Evolutionary conservation across 2,329 filamentous ascomycete genomes (phyloP).

Genomic region (Cadophora malorum): DNA sequence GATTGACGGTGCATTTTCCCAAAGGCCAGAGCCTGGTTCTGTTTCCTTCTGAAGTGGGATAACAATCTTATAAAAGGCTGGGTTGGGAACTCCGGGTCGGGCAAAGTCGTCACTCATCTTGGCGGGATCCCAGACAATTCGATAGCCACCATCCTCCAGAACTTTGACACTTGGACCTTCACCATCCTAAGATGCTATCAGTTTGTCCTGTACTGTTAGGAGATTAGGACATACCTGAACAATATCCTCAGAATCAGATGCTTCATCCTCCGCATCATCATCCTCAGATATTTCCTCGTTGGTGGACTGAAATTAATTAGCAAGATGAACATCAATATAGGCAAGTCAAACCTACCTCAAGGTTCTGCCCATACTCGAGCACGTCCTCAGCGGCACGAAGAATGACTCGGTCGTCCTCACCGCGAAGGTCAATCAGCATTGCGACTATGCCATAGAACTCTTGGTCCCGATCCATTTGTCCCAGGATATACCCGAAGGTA

Average conservation of each 20-base stretch:
- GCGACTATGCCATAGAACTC: neutral
- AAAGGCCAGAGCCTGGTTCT: neutral
- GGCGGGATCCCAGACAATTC: neutral
- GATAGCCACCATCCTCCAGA: neutral
- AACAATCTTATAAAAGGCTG: neutral
- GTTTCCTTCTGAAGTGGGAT: neutral
- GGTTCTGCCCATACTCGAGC: neutral
- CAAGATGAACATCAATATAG: neutral
- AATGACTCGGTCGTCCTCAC: neutral
- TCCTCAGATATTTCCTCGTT: neutral
- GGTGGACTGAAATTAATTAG: neutral
- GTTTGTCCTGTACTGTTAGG: neutral
- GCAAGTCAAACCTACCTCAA: neutral
- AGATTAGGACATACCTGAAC: neutral
- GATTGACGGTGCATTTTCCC: neutral
- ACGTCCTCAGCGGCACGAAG: neutral
- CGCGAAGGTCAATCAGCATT: neutral
- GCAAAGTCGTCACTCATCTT: neutral
- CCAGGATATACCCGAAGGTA: neutral
- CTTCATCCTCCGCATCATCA: neutral
- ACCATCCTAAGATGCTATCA: neutral
- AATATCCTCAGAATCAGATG: neutral
- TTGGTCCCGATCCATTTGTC: neutral
- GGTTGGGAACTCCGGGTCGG: neutral
- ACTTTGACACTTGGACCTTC: neutral